Evolutionary conservation across 108 stramenopile species (phyloP), one percentile per base, ranked within the genome.

Genomic region (Pseudonitzschia pungens): DNA sequence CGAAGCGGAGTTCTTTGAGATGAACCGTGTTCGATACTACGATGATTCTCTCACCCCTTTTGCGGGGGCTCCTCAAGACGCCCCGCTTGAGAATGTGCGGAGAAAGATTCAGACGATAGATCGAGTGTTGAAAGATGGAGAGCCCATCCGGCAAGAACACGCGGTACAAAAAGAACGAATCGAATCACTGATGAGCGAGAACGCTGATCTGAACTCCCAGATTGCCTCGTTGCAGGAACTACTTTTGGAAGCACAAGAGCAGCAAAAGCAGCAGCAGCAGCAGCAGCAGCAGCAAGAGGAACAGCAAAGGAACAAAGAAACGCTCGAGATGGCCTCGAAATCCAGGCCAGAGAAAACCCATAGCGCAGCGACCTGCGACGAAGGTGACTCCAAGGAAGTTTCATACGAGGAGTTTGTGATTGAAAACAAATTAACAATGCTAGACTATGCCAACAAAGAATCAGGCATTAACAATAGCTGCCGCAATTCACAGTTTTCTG

Each of bases 21-120:
- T 42, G 62, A 64, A 32, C 32, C 24, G 28, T 10, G 28, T 21
- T 22, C 54, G 54, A 11, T 55, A 55, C 54, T 55, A 22, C 24
- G 54, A 55, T 10, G 26, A 55, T 55, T 55, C 26, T 10, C 54
- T 55, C 24, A 55, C 54, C 0, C 54, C 54, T 3, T 55, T 26
- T 55, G 54, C 24, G 3, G 54, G 26, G 3, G 9, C 63, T 27
- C 52, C 51, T 21, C 63, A 64, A 11, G 60, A 48, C 14, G 44
- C n/a, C 29, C 74, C 76, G 44, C 28, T 77, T 2, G 29, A 77
- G 42, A 78, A 72, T 43, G 71, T 78, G 18, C 71, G 59, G n/a
- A 64, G 77, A 41, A 78, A 78, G 58, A 72, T 78, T 33, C 41
- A 68, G 26, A 71, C 77, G 0, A 78, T 78, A 21, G 77, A 78